phyloP scores from a whole-genome alignment of 2,329 filamentous ascomycete species.

The Cordyceps militaris region DNA sequence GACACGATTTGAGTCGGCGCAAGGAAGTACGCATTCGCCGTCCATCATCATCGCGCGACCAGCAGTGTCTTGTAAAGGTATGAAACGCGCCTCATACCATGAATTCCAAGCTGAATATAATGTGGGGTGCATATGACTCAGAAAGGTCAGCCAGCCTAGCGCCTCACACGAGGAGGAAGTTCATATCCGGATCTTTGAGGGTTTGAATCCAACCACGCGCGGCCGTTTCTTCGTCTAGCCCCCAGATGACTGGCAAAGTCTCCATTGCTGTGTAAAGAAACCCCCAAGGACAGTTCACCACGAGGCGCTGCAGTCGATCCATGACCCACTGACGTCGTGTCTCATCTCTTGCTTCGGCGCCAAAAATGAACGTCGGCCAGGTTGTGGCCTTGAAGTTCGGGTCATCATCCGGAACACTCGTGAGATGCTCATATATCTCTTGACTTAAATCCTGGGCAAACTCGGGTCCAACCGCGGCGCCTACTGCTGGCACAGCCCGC shows the following conservation, averaged over 20 bases:
- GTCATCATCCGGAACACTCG: conserved; percentile 40
- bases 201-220: conserved; percentile 36
- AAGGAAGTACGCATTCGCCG: conserved; percentile 10
- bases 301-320: conserved; percentile 34
- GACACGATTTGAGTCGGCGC: conserved; percentile 14
- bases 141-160: neutral
- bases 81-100: neutral
- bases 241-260: conserved; percentile 39
- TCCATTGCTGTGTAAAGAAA: conserved; percentile 42
- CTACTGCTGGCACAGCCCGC: conserved; percentile 29
- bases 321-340: conserved; percentile 41
- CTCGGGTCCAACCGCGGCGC: conserved; percentile 22
- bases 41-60: neutral
- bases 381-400: conserved; percentile 49
- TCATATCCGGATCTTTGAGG: conserved; percentile 34
- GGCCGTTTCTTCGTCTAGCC: conserved; percentile 24
- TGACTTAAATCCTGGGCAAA: conserved; percentile 30
- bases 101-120: neutral
- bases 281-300: conserved; percentile 39
- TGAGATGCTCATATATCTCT: conserved; percentile 41
- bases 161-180: conserved; percentile 36
- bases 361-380: conserved; percentile 51
- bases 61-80: neutral
- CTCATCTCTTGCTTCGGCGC: conserved; percentile 40
- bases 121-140: neutral